Percentiles rank a stretch among this genome's conserved stretches.
phyloP scores from a whole-genome alignment of 2,329 filamentous ascomycete species.

The Rhynchosporium secalis region DNA sequence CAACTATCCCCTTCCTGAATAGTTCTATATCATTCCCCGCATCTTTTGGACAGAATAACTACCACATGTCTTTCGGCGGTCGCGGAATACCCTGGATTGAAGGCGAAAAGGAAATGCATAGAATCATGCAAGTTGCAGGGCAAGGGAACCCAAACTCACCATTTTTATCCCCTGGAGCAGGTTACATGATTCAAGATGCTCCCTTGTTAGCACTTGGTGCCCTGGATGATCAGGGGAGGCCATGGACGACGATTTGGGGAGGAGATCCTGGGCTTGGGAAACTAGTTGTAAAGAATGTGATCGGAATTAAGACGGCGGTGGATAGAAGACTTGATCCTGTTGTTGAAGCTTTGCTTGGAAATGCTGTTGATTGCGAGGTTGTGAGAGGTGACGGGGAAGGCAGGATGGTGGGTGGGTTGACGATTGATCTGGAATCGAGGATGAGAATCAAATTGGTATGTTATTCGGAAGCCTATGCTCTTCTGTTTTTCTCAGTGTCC shows the following conservation, averaged over 20 bases:
- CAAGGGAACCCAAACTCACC: conserved; percentile 65
- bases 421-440: conserved; percentile 63
- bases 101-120: conserved; percentile 66
- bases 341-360: conserved; percentile 58
- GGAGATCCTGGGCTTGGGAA: conserved; percentile 63
- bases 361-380: conserved; percentile 45
- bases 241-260: too few relatives aligned
- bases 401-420: conserved; percentile 60
- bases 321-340: conserved; percentile 69
- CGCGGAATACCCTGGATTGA: conserved; percentile 45
- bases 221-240: conserved; percentile 61
- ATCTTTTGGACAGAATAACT: background rate
- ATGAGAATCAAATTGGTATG: conserved; percentile 66
- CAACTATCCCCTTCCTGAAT: conserved; percentile 1
- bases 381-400: conserved; percentile 39
- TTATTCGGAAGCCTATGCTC: too few relatives aligned
- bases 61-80: background rate
- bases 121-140: conserved; percentile 57
- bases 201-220: conserved; percentile 73
- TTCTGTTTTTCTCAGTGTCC: too few relatives aligned
- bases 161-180: conserved; percentile 62
- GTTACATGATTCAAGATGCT: conserved; percentile 57
- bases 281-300: conserved; percentile 58
- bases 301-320: conserved; percentile 63
- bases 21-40: background rate